Evolutionary conservation across 2,329 filamentous ascomycete species (phyloP).

Genomic region (Aspergillus sp.): DNA sequence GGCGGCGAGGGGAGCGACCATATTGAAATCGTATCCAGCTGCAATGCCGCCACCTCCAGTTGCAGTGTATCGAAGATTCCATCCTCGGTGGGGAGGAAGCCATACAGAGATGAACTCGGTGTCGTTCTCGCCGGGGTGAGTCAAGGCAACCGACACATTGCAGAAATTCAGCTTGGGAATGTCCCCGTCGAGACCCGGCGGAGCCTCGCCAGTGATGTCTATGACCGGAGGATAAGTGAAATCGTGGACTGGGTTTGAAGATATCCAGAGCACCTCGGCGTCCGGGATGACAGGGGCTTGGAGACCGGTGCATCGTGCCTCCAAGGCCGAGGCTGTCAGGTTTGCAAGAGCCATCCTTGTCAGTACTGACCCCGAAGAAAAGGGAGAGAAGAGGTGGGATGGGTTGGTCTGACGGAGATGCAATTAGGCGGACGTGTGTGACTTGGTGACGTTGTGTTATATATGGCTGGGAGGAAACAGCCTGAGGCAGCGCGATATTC

Average conservation of each 20-base stretch:
- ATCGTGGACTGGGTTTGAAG: background rate
- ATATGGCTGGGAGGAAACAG: background rate
- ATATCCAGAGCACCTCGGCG: background rate
- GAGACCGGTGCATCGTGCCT: background rate
- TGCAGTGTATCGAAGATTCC: conserved; percentile 11
- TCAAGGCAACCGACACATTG: conserved; percentile 5
- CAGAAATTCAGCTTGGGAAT: background rate
- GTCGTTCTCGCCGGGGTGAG: conserved; percentile 5
- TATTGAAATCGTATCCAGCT: background rate
- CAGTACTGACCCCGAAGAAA: background rate
- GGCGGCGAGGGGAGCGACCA: background rate
- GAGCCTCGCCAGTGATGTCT: background rate
- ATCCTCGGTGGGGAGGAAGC: background rate
- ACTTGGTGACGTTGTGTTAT: background rate
- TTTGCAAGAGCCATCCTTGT: background rate
- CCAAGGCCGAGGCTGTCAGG: background rate
- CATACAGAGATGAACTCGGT: background rate
- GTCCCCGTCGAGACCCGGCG: background rate
- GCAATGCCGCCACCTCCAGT: conserved; percentile 8
- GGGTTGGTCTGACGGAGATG: background rate
- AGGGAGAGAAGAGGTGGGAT: background rate
- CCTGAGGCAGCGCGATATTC: background rate
- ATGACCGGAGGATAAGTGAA: background rate
- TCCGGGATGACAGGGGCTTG: background rate
- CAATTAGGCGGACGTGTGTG: background rate